These are phyloP conservation scores for Pilaira anomala DNA, from an alignment of 192 early-diverging fungal species.

Conservation along the genomic window DNA sequence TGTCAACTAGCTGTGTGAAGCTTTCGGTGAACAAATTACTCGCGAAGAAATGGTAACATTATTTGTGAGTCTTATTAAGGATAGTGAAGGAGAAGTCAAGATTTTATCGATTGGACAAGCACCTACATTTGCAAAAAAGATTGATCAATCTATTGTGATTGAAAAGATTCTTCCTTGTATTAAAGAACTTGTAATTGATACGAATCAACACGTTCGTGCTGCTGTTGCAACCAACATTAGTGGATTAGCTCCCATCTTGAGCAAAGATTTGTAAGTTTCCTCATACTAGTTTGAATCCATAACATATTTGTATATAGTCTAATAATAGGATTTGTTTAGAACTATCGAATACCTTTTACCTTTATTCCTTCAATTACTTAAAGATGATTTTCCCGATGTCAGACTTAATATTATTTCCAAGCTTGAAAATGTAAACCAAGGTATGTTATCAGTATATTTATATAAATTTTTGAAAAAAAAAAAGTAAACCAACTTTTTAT, in stretches of 20 bases:
- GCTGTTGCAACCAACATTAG: slow-evolving; percentile 95
- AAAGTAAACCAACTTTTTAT: neutral
- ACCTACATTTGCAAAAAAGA: slow-evolving; percentile 72
- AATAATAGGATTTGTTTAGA: slow-evolving; percentile 44
- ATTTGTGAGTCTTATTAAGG: slow-evolving; percentile 87
- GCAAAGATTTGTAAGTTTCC: slow-evolving; percentile 74
- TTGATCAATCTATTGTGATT: slow-evolving; percentile 77
- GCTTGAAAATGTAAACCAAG: slow-evolving; percentile 92
- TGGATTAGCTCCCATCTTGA: slow-evolving; percentile 90
- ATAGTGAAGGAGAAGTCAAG: slow-evolving; percentile 97
- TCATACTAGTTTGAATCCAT: neutral
- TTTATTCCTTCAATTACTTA: slow-evolving; percentile 92
- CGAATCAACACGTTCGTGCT: slow-evolving; percentile 95
- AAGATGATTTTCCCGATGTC: slow-evolving; percentile 96
- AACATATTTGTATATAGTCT: neutral
- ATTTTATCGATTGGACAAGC: slow-evolving; percentile 91
- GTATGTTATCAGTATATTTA: slow-evolving; percentile 34
- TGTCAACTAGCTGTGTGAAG: slow-evolving; percentile 59
- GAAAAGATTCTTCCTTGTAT: slow-evolving; percentile 85
- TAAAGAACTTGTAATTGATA: slow-evolving; percentile 92
- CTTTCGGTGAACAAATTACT: slow-evolving; percentile 74
- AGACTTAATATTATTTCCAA: slow-evolving; percentile 98
- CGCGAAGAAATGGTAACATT: slow-evolving; percentile 84
- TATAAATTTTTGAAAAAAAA: neutral
- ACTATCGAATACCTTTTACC: slow-evolving; percentile 96